A percentile compares a stretch with the other conserved stretches of the same genome.
These are phyloP conservation scores for Cordyceps pruinosa DNA, from an alignment of 2,329 filamentous ascomycete species.

Conservation along the genomic window DNA sequence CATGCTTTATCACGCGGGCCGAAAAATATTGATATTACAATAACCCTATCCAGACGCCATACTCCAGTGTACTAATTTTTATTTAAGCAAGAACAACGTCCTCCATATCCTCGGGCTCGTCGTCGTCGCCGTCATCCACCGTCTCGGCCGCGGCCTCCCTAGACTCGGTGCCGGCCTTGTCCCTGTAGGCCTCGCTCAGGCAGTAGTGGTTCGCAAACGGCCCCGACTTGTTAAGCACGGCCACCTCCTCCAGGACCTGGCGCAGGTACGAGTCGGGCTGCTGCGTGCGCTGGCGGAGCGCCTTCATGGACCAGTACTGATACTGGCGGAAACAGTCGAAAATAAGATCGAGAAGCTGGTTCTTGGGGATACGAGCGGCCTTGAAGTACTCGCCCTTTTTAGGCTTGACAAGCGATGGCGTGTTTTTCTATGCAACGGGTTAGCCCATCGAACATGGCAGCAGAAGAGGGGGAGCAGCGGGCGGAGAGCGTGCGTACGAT, in stretches of 20 bases:
- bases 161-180: conserved; percentile 34
- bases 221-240: conserved; percentile 73
- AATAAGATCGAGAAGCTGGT: conserved; percentile 79
- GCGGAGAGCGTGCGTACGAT: conserved; percentile 42
- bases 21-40: background rate
- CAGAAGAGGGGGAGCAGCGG: background rate
- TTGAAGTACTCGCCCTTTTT: conserved; percentile 68
- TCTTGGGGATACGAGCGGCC: conserved; percentile 80
- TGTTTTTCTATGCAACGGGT: conserved; percentile 43
- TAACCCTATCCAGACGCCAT: background rate
- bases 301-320: conserved; percentile 91
- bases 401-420: conserved; percentile 42
- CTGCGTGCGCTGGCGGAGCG: conserved; percentile 66
- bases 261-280: conserved; percentile 95
- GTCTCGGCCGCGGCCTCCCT: conserved; percentile 50
- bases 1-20: background rate
- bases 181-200: conserved; percentile 54
- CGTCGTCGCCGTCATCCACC: conserved; percentile 58
- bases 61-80: conserved; percentile 1
- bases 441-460: too few relatives aligned
- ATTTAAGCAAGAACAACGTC: conserved; percentile 46
- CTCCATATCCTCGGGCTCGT: conserved; percentile 68
- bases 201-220: conserved; percentile 82
- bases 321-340: conserved; percentile 78
- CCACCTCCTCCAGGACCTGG: conserved; percentile 74